A percentile compares a stretch with the other conserved stretches of the same genome.
These are phyloP conservation scores for Echinosophora koreensis DNA, from an alignment of 306 rosid species.

Conservation along the genomic window DNA sequence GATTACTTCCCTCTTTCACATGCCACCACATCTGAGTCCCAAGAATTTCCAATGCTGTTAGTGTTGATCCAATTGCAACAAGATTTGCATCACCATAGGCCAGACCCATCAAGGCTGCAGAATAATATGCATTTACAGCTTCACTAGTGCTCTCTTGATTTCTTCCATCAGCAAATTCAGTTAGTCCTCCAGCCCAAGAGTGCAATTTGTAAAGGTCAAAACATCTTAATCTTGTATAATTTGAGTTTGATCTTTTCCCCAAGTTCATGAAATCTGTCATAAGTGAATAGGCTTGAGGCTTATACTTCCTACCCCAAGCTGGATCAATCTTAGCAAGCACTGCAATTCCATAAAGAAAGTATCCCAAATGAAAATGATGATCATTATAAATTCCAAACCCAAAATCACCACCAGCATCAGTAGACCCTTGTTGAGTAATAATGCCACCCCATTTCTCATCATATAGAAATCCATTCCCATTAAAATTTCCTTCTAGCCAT, in stretches of 20 bases:
- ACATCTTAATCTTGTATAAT: slow-evolving; percentile 76
- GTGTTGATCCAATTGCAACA: slow-evolving; percentile 67
- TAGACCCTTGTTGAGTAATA: slow-evolving; percentile 69
- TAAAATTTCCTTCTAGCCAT: slow-evolving; percentile 83
- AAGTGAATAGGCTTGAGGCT: slow-evolving; percentile 71
- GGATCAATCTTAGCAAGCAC: slow-evolving; percentile 84
- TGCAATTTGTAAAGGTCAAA: slow-evolving; percentile 77
- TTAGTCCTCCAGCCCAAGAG: slow-evolving; percentile 92
- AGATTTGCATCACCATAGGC: slow-evolving; percentile 76
- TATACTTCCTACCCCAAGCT: slow-evolving; percentile 78
- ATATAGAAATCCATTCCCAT: slow-evolving; percentile 77
- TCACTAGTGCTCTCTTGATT: slow-evolving; percentile 93
- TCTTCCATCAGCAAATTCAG: slow-evolving; percentile 85
- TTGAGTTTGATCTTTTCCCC: slow-evolving; percentile 48
- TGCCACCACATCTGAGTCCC: slow-evolving; percentile 93
- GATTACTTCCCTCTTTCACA: slow-evolving; percentile 55
- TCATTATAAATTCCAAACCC: slow-evolving; percentile 88
- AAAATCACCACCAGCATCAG: slow-evolving; percentile 69
- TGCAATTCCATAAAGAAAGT: slow-evolving; percentile 81
- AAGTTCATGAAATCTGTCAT: slow-evolving; percentile 74
- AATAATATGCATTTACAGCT: slow-evolving; percentile 80
- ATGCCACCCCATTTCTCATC: slow-evolving; percentile 90
- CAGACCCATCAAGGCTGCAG: slow-evolving; percentile 83
- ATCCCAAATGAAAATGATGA: slow-evolving; percentile 85
- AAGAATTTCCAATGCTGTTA: slow-evolving; percentile 69